Evolutionary conservation across 441 rosid genomes (phyloP).

Genomic region (Flueggea neowawraea): DNA sequence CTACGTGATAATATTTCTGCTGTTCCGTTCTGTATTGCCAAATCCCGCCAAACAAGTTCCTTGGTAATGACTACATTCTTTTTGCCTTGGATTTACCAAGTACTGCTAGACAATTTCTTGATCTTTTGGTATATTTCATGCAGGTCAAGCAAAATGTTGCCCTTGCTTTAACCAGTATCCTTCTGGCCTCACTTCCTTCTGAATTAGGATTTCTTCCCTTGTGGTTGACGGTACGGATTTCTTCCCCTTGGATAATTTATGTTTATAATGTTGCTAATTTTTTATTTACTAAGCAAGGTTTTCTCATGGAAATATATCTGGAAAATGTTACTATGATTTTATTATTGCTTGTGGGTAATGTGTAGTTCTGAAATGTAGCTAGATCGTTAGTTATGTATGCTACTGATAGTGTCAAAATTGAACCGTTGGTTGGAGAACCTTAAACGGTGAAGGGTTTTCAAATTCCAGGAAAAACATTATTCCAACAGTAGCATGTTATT

Average conservation of each 20-base stretch:
- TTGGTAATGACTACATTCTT: conserved; percentile 35
- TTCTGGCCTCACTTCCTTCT: conserved; percentile 80
- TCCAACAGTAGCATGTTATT: too few relatives aligned
- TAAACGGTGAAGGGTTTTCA: too few relatives aligned
- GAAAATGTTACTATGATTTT: too few relatives aligned
- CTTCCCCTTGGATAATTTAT: neutral
- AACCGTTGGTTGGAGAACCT: too few relatives aligned
- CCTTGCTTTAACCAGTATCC: conserved; percentile 64
- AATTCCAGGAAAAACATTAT: too few relatives aligned
- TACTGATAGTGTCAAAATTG: too few relatives aligned
- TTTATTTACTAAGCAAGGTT: too few relatives aligned
- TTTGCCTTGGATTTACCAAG: neutral
- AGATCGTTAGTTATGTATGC: too few relatives aligned
- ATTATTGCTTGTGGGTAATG: too few relatives aligned
- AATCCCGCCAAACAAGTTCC: conserved; percentile 80
- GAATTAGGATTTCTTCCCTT: conserved; percentile 82
- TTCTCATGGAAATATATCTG: too few relatives aligned
- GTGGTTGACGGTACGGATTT: conserved; percentile 73
- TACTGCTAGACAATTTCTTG: conserved; percentile 5
- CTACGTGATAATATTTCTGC: conserved; percentile 71
- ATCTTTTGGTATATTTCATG: conserved; percentile 11
- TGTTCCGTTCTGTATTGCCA: conserved; percentile 84
- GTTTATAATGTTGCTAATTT: too few relatives aligned
- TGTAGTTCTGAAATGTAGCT: too few relatives aligned
- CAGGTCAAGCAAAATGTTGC: conserved; percentile 94